Percentiles rank a stretch among this genome's conserved stretches.
Conservation (phyloP, 108 stramenopile species). For the Cylindrotheca fusiformis region DNA sequence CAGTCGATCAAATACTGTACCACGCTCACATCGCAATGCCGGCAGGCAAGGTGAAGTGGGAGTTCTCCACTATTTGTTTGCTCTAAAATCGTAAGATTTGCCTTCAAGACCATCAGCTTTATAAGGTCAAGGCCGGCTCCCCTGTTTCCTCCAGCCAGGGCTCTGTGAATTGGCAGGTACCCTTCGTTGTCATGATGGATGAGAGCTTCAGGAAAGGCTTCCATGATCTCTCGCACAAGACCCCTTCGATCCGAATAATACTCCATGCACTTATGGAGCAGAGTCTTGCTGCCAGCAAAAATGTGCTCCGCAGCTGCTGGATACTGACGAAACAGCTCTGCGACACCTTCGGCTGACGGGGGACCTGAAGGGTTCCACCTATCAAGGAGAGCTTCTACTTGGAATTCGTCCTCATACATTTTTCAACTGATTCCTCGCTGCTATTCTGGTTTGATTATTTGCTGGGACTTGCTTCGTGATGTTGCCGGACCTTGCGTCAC, state of each 20-base stretch:
- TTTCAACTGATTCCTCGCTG: background rate
- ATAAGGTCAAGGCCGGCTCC: conserved; percentile 2
- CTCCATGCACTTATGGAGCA: conserved; percentile 26
- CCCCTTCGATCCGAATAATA: conserved; percentile 8
- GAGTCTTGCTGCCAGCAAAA: conserved; percentile 14
- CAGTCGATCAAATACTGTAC: conserved; percentile 6
- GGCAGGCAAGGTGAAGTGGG: conserved; percentile 27
- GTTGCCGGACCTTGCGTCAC: no score
- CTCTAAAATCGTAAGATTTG: conserved; percentile 12
- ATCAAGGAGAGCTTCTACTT: conserved; percentile 30
- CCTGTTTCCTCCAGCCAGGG: conserved; percentile 7
- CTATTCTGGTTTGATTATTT: no score
- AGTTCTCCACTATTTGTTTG: conserved; percentile 8
- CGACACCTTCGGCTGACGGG: conserved; percentile 5
- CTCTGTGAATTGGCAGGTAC: conserved; percentile 27
- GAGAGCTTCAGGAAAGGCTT: conserved; percentile 27
- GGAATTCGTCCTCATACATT: conserved; percentile 30
- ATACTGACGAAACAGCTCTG: conserved; percentile 7
- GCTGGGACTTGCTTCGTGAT: no score
- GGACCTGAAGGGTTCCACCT: conserved; percentile 17
- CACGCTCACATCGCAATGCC: background rate
- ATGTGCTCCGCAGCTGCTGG: conserved; percentile 3
- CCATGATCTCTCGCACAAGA: conserved; percentile 14
- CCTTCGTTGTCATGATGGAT: conserved; percentile 24
- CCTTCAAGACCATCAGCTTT: background rate